Percentiles rank a stretch among this genome's conserved stretches.
phyloP scores from a whole-genome alignment of 495 filamentous ascomycete genomes.

The Aspergillus leporis region DNA sequence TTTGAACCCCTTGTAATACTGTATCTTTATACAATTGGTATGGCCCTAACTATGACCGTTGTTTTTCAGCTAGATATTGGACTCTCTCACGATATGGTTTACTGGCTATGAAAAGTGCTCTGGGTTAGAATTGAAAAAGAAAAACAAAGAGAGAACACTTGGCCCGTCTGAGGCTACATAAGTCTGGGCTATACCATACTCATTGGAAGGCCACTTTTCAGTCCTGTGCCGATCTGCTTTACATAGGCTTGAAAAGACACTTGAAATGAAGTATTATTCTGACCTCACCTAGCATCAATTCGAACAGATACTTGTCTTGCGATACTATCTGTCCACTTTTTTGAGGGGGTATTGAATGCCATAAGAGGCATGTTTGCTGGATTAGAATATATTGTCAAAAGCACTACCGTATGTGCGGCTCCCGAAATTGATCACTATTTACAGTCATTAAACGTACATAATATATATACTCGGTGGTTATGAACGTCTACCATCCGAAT shows the following conservation, averaged over 20 bases:
- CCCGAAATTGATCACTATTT: background rate
- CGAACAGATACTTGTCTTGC: background rate
- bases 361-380: background rate
- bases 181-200: background rate
- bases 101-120: background rate
- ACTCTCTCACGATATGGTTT: background rate
- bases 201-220: too few relatives aligned
- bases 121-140: background rate
- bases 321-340: background rate
- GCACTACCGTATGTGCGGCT: background rate
- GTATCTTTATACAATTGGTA: slow-evolving; percentile 5
- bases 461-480: background rate
- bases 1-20: slow-evolving; percentile 3
- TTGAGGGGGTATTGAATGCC: too few relatives aligned
- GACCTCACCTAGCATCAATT: too few relatives aligned
- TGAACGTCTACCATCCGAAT: slow-evolving; percentile 30
- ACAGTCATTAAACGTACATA: background rate
- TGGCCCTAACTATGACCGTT: background rate
- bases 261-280: too few relatives aligned
- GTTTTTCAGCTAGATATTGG: background rate
- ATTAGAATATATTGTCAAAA: background rate
- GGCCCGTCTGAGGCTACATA: background rate
- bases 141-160: background rate
- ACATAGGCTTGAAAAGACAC: too few relatives aligned
- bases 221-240: too few relatives aligned